A percentile compares a stretch with the other conserved stretches of the same genome.
These are phyloP conservation scores for Acer yangbiense DNA, from an alignment of 345 rosid species.

Conservation along the genomic window DNA sequence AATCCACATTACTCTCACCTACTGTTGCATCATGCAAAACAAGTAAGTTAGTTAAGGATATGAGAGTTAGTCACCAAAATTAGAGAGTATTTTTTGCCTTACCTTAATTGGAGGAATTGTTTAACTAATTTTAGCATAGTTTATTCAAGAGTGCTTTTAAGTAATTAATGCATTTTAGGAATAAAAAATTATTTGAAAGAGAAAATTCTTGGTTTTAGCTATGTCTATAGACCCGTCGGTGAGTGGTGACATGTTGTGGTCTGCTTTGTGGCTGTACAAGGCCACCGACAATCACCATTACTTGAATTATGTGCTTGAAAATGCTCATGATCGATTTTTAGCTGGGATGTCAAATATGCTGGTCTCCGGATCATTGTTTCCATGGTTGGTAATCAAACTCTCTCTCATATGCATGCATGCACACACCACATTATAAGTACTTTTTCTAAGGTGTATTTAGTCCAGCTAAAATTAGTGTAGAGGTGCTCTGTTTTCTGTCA, in stretches of 20 bases:
- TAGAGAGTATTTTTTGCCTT: background rate
- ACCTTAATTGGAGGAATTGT: slow-evolving; percentile 12
- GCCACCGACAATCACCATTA: slow-evolving; percentile 57
- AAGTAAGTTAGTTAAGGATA: slow-evolving; percentile 32
- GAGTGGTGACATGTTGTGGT: slow-evolving; percentile 86
- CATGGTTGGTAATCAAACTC: slow-evolving; percentile 28
- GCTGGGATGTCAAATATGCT: slow-evolving; percentile 78
- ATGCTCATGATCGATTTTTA: slow-evolving; percentile 42
- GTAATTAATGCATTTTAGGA: background rate
- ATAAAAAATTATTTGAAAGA: too few species aligned
- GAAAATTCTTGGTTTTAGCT: too few species aligned
- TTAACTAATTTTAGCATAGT: slow-evolving; percentile 2
- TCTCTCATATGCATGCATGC: too few species aligned
- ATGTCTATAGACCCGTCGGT: slow-evolving; percentile 40
- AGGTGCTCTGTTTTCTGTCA: too few species aligned
- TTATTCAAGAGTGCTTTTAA: background rate
- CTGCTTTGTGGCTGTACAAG: slow-evolving; percentile 67
- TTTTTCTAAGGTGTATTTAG: too few species aligned
- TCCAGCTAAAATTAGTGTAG: too few species aligned
- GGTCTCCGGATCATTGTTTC: slow-evolving; percentile 62
- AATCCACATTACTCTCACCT: slow-evolving; percentile 75
- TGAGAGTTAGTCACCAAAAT: slow-evolving; percentile 13
- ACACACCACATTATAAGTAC: too few species aligned
- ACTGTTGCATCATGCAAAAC: slow-evolving; percentile 65
- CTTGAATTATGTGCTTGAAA: slow-evolving; percentile 43